These are phyloP conservation scores for Elsinoe fawcettii DNA, from an alignment of 2,329 filamentous ascomycete genomes.

Conservation along the genomic window DNA sequence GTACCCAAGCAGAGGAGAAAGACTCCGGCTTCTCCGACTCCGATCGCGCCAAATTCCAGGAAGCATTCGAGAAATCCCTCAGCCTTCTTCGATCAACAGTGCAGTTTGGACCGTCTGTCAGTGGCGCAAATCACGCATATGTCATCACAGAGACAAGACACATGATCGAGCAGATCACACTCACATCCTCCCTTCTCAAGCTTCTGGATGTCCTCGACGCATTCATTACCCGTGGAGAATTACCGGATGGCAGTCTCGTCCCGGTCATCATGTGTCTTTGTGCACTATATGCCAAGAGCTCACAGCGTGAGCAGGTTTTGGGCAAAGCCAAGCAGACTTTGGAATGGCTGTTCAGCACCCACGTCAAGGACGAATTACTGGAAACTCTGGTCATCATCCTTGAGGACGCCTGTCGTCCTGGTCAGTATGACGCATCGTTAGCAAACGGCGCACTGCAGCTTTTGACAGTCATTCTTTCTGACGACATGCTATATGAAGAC, in stretches of 20 bases:
- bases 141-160: slow-evolving; percentile 6
- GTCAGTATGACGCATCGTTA: neutral
- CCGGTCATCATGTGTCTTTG: slow-evolving; percentile 9
- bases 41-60: neutral
- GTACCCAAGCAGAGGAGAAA: neutral
- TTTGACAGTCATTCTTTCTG: slow-evolving; percentile 10
- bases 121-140: slow-evolving; percentile 5
- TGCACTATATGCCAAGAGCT: slow-evolving; percentile 1
- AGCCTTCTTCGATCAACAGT: slow-evolving; percentile 8
- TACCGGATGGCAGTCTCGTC: slow-evolving; percentile 6
- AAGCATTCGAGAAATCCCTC: neutral
- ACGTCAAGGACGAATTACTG: slow-evolving; percentile 16
- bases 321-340: slow-evolving; percentile 18
- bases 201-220: slow-evolving; percentile 10
- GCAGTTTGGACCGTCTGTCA: slow-evolving; percentile 10
- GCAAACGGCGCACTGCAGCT: slow-evolving; percentile 11
- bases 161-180: slow-evolving; percentile 7
- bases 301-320: neutral
- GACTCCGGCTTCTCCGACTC: neutral
- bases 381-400: slow-evolving; percentile 14
- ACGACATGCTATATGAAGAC: slow-evolving; percentile 1
- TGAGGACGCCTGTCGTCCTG: neutral
- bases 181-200: neutral
- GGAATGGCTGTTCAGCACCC: slow-evolving; percentile 17
- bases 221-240: slow-evolving; percentile 13